phyloP scores from a whole-genome alignment of 108 stramenopile genomes.

The Nitzschia putrida region DNA sequence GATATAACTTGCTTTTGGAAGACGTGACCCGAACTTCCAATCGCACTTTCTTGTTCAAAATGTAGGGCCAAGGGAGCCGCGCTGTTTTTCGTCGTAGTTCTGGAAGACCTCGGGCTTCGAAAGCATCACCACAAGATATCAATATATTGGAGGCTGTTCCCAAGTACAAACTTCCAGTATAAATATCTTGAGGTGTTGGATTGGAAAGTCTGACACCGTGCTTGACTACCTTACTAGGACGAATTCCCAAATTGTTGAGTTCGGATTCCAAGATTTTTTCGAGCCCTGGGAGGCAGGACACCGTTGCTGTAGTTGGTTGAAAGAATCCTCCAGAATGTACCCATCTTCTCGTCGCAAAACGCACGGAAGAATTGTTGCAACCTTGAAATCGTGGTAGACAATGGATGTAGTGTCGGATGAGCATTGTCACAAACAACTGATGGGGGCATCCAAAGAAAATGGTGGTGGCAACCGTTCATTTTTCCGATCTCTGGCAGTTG shows the following conservation, averaged over 20 bases:
- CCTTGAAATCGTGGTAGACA: no score
- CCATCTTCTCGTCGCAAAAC: no score
- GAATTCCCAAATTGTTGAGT: constrained; percentile 44
- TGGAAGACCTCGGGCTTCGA: constrained; percentile 57
- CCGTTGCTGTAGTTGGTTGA: background rate
- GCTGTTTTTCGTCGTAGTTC: constrained; percentile 68
- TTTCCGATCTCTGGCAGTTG: no score
- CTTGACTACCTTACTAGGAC: background rate
- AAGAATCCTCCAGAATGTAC: no score
- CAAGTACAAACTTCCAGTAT: constrained; percentile 56
- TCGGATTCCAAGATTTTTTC: constrained; percentile 57
- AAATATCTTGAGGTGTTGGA: constrained; percentile 38
- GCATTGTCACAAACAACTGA: no score
- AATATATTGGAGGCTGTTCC: constrained; percentile 70
- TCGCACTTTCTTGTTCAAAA: constrained; percentile 12
- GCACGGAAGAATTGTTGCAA: no score
- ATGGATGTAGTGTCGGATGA: no score
- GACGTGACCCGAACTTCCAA: constrained; percentile 58
- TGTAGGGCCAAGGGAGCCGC: constrained; percentile 50
- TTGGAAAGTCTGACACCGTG: constrained; percentile 43
- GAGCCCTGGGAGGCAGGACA: constrained; percentile 73
- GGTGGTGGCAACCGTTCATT: no score
- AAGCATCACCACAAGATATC: constrained; percentile 43
- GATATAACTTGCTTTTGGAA: constrained; percentile 68
- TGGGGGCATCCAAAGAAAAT: no score